Evolutionary conservation across 805 yeast genomes (phyloP), one percentile per base, ranked within the genome.

Genomic region (Yamadazyma endophytica): DNA sequence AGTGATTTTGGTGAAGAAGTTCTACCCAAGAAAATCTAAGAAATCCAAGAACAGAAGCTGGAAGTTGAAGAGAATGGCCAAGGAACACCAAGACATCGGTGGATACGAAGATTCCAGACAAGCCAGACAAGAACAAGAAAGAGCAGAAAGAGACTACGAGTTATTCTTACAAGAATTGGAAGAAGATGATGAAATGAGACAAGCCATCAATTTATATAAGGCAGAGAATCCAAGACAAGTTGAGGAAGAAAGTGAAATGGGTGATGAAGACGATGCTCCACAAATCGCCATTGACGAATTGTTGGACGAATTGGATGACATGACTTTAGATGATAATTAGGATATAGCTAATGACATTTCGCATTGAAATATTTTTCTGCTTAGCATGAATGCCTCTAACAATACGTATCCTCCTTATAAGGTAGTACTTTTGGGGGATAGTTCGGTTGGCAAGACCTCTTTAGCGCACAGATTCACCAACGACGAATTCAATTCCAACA

Each of bases 31-130:
- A 70, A 82, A 81, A 66, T 69, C 77, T 28, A 77, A 75, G 65
- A 82, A 77, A 67, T 64, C 75, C 44, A 82, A 81, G 75, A 75
- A 79, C 70, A 79, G 90, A 73, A 70, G 70, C 59, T 86, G 95
- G 95, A 86, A 82, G 63, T 77, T 90, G 61, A 84, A 85, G 79
- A 83, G 97, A 73, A 89, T 90, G 96, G 97, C 97, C 22, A 84
- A 73, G 53, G 97, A 92, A 64, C 95, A 89, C 64, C 75, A 77
- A 44, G 97, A 89, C 47, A 78, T 86, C 43, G 88, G 80, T 26
- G 94, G 92, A 36, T 70, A 77, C 44, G 79, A 76, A 45, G 72
- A 65, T 43, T 59, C 70, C 12, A 82, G 88, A 64, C 82, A 77
- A 42, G 89, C 86, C 34, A 82, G 76, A 67, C 92, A 84, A 60